Evolutionary conservation across 2,329 filamentous ascomycete genomes (phyloP).

Genomic region (Calonectria naviculata): DNA sequence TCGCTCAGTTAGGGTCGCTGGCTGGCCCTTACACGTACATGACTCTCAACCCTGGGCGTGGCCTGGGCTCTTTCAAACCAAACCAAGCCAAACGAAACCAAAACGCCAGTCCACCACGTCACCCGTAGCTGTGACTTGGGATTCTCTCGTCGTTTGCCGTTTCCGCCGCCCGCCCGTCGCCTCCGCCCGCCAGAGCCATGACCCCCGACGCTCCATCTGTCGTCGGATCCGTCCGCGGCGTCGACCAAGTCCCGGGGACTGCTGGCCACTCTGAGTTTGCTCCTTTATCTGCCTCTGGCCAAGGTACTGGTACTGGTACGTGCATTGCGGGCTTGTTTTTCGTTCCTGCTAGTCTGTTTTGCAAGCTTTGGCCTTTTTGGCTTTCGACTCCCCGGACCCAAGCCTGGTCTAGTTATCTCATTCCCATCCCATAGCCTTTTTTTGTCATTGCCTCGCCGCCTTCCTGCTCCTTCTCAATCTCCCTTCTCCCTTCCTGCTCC

Average conservation of each 20-base stretch:
- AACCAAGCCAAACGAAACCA: not conserved
- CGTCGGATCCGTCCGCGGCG: constrained; percentile 19
- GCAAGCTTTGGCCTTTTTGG: constrained; percentile 11
- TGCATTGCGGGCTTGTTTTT: constrained; percentile 4
- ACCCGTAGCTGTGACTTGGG: not conserved
- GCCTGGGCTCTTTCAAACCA: not conserved
- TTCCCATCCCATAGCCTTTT: constrained; percentile 10
- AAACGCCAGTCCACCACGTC: constrained; percentile 2
- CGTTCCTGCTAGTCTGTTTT: constrained; percentile 7
- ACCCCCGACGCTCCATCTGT: constrained; percentile 18
- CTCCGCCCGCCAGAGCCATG: constrained; percentile 12
- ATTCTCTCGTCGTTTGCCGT: constrained; percentile 1
- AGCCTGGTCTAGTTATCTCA: constrained; percentile 1
- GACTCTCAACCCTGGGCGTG: constrained; percentile 1
- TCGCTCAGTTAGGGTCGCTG: not conserved
- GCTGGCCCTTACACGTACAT: not conserved
- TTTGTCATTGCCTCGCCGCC: constrained; percentile 1
- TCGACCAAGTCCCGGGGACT: constrained; percentile 8
- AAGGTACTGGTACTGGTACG: constrained; percentile 4
- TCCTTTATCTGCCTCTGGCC: constrained; percentile 2
- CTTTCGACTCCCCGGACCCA: constrained; percentile 4
- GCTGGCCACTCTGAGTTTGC: constrained; percentile 6
- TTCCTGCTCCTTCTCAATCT: not conserved
- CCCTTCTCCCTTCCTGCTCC: not conserved
- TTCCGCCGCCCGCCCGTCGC: not conserved